phyloP scores from a whole-genome alignment of 2,329 filamentous ascomycete species.

The Talaromyces pinophilus region DNA sequence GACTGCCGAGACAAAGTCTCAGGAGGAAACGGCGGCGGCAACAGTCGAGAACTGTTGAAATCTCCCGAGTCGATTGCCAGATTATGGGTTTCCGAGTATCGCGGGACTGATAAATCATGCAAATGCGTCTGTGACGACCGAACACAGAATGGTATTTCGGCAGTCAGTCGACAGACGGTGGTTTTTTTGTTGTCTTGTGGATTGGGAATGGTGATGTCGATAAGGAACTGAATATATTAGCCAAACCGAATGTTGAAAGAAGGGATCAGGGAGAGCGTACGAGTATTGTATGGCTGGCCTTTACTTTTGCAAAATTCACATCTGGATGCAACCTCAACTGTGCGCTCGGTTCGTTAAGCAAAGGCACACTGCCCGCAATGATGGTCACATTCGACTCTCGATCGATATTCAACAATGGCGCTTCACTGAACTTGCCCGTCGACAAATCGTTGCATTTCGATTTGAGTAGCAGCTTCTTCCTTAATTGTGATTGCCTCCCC shows the following conservation, averaged over 20 bases:
- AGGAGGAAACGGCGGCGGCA: not conserved
- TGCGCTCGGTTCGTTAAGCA: constrained; percentile 6
- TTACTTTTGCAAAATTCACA: constrained; percentile 18
- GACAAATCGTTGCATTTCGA: constrained; percentile 18
- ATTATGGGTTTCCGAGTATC: constrained; percentile 17
- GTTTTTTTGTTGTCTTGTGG: not conserved
- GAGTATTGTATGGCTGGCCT: constrained; percentile 14
- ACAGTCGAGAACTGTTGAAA: not conserved
- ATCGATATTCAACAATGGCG: constrained; percentile 7
- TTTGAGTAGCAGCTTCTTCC: constrained; percentile 20
- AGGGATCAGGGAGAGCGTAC: constrained; percentile 1
- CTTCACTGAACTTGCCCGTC: constrained; percentile 13
- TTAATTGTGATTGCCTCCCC: constrained; percentile 12
- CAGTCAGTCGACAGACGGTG: constrained; percentile 22
- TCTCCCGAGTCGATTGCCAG: not conserved
- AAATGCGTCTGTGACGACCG: constrained; percentile 17
- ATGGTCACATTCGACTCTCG: not conserved
- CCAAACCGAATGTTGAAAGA: not conserved
- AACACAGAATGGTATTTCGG: constrained; percentile 17
- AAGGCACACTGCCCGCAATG: constrained; percentile 13
- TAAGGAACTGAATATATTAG: constrained; percentile 14
- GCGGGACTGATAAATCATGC: constrained; percentile 16
- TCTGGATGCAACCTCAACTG: constrained; percentile 19
- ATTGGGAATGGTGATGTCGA: constrained; percentile 18
- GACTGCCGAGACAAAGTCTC: not conserved